Evolutionary conservation across 345 rosid species (phyloP), one percentile per base, ranked within the genome.

Genomic region (Psidium guajava): DNA sequence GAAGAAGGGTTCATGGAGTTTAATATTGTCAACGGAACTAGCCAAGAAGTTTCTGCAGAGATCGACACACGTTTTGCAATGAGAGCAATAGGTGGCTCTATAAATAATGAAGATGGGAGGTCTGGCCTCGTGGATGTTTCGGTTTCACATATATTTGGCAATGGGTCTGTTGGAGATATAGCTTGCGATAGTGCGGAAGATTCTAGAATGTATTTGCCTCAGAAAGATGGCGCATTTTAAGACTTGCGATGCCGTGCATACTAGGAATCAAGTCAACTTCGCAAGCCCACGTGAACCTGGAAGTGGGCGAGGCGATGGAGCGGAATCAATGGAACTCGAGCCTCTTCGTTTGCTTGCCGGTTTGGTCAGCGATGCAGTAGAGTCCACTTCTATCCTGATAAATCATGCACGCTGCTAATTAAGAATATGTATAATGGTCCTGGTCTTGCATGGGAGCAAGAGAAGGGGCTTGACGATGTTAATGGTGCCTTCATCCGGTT

Each of bases 381-480:
- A 89, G 98, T 93, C 89, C 98, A 97, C 90, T 96, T 97, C 87
- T 96, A 94, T 89, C 98, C 98, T 1, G 93, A 92, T 91, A 93
- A 91, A 87, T 93, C 98, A 1, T 93, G 94, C 93, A 96, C 98
- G 21, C 82, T 97, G 80, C 95, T 97, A n/a, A 91, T 97, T 87
- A 97, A 87, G 93, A 97, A 95, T 90, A 97, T 97, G 98, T 97
- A 95, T 86, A 94, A 89, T 90, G 98, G 98, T 88, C 98, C 96
- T 85, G 98, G 98, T 90, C 93, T 93, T 92, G 92, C 96, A 36
- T 95, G 95, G 96, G 98, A 96, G 88, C 99, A 96, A 84, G 99
- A 96, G 90, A 98, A 97, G 93, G 98, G 96, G 92, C 98, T 97
- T 84, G 99, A 97, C 96, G 93, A n/a, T n/a, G 99, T 95, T 91